Evolutionary conservation across 2,329 filamentous ascomycete genomes (phyloP), one percentile per base, ranked within the genome.

Genomic region (Dactylellina sp.): DNA sequence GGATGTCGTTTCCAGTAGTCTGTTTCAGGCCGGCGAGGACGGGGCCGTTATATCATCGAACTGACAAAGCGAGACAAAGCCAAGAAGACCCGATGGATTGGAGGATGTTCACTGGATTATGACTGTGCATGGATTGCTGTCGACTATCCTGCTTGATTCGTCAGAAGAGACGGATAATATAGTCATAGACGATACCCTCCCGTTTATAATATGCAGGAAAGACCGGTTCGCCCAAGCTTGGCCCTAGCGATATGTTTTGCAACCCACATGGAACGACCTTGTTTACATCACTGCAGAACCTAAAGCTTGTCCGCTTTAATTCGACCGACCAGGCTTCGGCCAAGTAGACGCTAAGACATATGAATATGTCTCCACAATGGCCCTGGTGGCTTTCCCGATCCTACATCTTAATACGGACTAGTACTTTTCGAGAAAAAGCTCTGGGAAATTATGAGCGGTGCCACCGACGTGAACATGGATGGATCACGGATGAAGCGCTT

Each of bases 61-160:
- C 50, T 59, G 37, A 53, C 53, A 53, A 59, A 53, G 46, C 46
- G 22, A 37, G 37, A 49, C 37, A 20, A 22, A 60, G 52, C 59
- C 66, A 71, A 64, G 66, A 47, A 42, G 37, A 52, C 22, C 22
- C 37, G 59, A 71, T 64, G 68, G 53, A 60, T 65, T 39, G 68
- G 64, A 65, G 68, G 68, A 72, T 68, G 20, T 72, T 61, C 68
- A 60, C 68, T 72, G 68, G 68, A 72, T 72, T 65, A 72, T 72
- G 60, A 65, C 68, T 72, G 60, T 72, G 60, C 68, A 47, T 60
- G 50, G 44, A 44, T 49, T 55, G 20, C 44, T 53, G 59, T 60
- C 28, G 40, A 40, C 18, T 11, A 44, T 44, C 53, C 49, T 55
- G 52, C 52, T 47, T 72, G 60, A 72, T 72, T 72, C 68, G 68